phyloP scores from a whole-genome alignment of 768 basidiomycete species.

The Tephrocybe sp. region DNA sequence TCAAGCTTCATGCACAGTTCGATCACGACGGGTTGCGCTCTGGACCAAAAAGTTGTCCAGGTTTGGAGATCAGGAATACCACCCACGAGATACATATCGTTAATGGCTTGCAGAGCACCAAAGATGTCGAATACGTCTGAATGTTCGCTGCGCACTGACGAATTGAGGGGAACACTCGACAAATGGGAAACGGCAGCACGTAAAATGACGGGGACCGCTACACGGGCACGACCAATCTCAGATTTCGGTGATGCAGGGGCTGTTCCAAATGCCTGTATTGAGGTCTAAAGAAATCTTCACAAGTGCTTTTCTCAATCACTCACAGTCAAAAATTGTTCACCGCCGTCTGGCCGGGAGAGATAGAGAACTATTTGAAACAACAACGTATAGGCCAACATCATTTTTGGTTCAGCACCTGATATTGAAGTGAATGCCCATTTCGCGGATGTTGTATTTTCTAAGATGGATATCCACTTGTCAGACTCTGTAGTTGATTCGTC shows the following conservation, averaged over 20 bases:
- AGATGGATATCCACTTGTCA: constrained; percentile 22
- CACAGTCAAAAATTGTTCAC: constrained; percentile 22
- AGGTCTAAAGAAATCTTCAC: background rate
- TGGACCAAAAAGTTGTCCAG: constrained; percentile 24
- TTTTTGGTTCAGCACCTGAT: constrained; percentile 14
- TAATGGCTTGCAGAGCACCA: constrained; percentile 22
- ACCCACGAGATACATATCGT: constrained; percentile 21
- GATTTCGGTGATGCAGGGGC: constrained; percentile 22
- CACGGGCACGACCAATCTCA: constrained; percentile 26
- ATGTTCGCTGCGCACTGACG: constrained; percentile 18
- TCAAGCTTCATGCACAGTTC: constrained; percentile 22
- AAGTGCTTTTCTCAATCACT: constrained; percentile 1
- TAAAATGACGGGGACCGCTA: constrained; percentile 18
- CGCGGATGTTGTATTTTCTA: constrained; percentile 23
- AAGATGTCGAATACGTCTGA: constrained; percentile 23
- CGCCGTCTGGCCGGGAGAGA: constrained; percentile 20
- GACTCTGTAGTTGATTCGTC: background rate
- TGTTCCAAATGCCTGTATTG: constrained; percentile 22
- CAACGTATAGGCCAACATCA: constrained; percentile 22
- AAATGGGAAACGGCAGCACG: constrained; percentile 22
- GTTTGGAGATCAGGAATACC: constrained; percentile 10
- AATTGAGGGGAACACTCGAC: constrained; percentile 19
- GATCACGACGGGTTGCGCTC: constrained; percentile 24
- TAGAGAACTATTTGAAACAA: constrained; percentile 27
- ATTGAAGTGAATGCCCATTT: constrained; percentile 21